Conservation (phyloP, 2,329 filamentous ascomycete species). For the Beauveria bassiana region DNA sequence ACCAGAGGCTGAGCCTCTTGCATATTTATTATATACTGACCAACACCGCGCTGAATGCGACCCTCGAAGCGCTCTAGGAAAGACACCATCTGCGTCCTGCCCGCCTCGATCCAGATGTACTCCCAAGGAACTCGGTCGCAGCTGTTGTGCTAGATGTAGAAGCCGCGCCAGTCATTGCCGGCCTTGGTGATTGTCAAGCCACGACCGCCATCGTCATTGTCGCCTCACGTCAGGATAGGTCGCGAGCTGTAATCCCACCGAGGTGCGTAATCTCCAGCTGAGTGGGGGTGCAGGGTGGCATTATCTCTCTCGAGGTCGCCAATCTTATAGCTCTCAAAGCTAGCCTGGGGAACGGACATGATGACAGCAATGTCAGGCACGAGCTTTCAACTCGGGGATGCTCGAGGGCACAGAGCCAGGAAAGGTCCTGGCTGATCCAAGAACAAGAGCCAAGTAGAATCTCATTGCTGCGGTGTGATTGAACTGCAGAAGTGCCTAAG, state of each 20-base stretch:
- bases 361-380: conserved; percentile 6
- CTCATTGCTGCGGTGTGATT: background rate
- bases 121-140: conserved; percentile 21
- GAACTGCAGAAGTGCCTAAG: background rate
- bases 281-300: background rate
- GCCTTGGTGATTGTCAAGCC: conserved; percentile 7
- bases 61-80: conserved; percentile 20
- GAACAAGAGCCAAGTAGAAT: background rate
- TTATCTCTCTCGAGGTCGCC: background rate
- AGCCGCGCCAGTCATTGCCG: conserved; percentile 6
- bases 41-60: conserved; percentile 19
- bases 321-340: conserved; percentile 5
- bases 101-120: conserved; percentile 19
- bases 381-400: background rate
- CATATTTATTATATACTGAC: conserved; percentile 18
- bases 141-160: conserved; percentile 19
- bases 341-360: conserved; percentile 1
- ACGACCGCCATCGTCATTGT: conserved; percentile 9
- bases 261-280: background rate
- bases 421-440: background rate
- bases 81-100: conserved; percentile 18
- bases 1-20: conserved; percentile 18
- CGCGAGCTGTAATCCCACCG: background rate
- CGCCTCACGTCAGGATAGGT: conserved; percentile 6
- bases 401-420: background rate